These are phyloP conservation scores for Claviceps sp. DNA, from an alignment of 2,329 filamentous ascomycete genomes.

Conservation along the genomic window DNA sequence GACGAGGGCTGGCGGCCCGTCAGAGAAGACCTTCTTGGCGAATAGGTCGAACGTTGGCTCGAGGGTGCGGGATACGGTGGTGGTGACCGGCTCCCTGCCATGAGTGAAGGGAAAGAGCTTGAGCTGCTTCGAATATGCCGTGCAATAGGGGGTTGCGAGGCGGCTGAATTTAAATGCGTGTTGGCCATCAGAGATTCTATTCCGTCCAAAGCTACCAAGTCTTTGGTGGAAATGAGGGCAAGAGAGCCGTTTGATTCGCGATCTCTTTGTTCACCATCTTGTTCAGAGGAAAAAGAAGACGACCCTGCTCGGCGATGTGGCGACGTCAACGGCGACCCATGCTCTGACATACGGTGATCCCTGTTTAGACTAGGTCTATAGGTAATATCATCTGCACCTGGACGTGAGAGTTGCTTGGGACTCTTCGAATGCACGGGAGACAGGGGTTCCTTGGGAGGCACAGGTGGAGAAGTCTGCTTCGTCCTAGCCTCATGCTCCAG, in stretches of 20 bases:
- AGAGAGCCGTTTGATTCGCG: constrained; percentile 22
- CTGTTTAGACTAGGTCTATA: constrained; percentile 26
- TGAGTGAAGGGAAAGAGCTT: constrained; percentile 22
- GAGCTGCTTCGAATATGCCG: constrained; percentile 16
- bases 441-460: constrained; percentile 10
- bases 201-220: constrained; percentile 35
- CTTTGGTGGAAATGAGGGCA: constrained; percentile 39
- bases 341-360: constrained; percentile 22
- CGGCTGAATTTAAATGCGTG: constrained; percentile 24
- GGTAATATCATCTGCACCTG: constrained; percentile 25
- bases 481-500: constrained; percentile 30
- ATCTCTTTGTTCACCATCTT: constrained; percentile 13
- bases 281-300: constrained; percentile 22
- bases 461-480: constrained; percentile 9
- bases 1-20: constrained; percentile 12
- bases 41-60: constrained; percentile 19
- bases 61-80: constrained; percentile 9
- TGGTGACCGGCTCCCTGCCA: constrained; percentile 13
- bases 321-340: constrained; percentile 16
- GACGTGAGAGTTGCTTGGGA: constrained; percentile 16
- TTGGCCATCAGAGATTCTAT: constrained; percentile 27
- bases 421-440: constrained; percentile 20
- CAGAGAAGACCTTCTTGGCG: constrained; percentile 14
- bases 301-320: constrained; percentile 16
- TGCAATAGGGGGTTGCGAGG: constrained; percentile 24